Evolutionary conservation across 2,329 filamentous ascomycete species (phyloP), one percentile per base, ranked within the genome.

Genomic region (Fusarium paranaense): DNA sequence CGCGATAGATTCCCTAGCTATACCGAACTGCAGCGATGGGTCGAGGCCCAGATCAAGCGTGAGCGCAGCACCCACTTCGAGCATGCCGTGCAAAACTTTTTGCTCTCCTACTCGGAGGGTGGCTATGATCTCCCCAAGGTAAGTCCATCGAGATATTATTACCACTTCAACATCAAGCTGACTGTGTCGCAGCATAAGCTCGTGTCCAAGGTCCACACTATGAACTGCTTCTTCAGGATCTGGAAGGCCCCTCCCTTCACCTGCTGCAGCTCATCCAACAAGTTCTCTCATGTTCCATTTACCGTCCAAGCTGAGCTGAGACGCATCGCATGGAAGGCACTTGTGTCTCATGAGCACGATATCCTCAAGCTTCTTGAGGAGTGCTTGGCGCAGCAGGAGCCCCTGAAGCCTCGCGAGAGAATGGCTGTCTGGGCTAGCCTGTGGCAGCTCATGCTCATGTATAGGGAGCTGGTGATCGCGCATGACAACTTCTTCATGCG

Each of bases 201-300:
- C 32, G 82, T 87, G 18, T 79, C 77, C 54, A 83, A 84, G 69
- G 84, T 87, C 40, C 83, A 86, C 69, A 81, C 81, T 60, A 83
- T 88, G 81, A 85, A 85, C 71, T 87, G 85, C 78, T 85, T 87
- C 81, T 88, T 87, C 77, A 84, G 81, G 69, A 86, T 88, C 70
- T 88, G 84, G 85, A 84, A 83, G 66, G 83, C 84, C 20, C 78
- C 81, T 8, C 80, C 80, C 1, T 87, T 88, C 69, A 82, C 80
- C 73, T 87, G 82, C 73, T 80, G 80, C 25, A 82, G 82, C 65
- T 82, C 83, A 2, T 78, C 78, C 62, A 82, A 83, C 54, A 84
- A 83, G 56, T 73, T 83, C 38, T 79, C 78, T 52, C 80, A 72
- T 10, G 78, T 85, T 4, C 84, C 84, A 8, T 71, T 82, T n/a